phyloP scores from a whole-genome alignment of 495 filamentous ascomycete genomes.

The Parmelia sp. region DNA sequence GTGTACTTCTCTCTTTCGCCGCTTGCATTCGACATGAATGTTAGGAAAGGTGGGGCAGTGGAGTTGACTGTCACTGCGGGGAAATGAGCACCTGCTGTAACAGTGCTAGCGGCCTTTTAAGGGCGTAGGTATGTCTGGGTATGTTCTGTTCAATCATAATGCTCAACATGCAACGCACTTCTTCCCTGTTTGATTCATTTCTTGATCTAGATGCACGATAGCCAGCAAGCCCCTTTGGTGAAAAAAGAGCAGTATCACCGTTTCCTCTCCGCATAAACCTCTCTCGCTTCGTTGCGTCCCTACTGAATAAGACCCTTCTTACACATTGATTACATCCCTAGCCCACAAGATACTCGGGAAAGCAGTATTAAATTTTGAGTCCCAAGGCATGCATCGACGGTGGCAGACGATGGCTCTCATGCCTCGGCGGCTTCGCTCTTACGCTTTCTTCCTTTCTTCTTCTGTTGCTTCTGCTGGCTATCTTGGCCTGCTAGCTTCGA shows the following conservation, averaged over 20 bases:
- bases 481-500: conserved; percentile 30
- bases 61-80: background rate
- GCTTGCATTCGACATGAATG: no score
- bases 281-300: background rate
- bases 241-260: background rate
- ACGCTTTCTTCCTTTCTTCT: conserved; percentile 61
- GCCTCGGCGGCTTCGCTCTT: conserved; percentile 45
- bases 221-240: background rate
- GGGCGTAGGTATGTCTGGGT: background rate
- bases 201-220: background rate
- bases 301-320: background rate
- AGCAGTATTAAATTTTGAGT: background rate
- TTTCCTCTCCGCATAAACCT: background rate
- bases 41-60: background rate
- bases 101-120: background rate
- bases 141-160: background rate
- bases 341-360: conserved; percentile 1
- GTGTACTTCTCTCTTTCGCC: no score
- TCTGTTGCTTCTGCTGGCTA: conserved; percentile 26
- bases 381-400: background rate
- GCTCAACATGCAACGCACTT: background rate
- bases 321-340: background rate
- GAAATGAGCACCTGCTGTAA: background rate
- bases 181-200: conserved; percentile 2
- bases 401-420: conserved; percentile 6